Evolutionary conservation across 805 yeast genomes (phyloP).

Genomic region (Dipodascus albidus): DNA sequence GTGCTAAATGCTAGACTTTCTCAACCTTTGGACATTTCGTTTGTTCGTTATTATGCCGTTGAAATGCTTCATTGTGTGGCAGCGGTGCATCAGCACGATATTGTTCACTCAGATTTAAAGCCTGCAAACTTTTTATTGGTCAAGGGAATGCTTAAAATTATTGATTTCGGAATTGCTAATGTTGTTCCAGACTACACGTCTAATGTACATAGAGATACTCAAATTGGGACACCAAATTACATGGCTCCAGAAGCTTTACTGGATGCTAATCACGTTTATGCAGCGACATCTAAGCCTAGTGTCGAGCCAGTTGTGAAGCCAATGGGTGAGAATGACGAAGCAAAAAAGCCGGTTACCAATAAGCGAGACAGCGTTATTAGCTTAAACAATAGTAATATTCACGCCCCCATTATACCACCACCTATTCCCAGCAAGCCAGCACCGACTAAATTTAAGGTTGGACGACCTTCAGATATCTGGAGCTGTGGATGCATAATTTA

Average conservation of each 20-base stretch:
- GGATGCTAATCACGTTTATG: constrained; percentile 34
- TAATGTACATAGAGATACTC: constrained; percentile 79
- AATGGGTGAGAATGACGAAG: background rate
- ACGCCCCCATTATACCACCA: background rate
- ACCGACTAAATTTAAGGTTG: constrained; percentile 56
- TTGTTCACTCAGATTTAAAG: constrained; percentile 73
- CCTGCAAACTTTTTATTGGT: constrained; percentile 49
- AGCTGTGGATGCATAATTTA: constrained; percentile 93
- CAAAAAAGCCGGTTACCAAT: background rate
- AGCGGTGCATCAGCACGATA: constrained; percentile 79
- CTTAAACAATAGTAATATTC: background rate
- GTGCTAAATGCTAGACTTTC: constrained; percentile 50
- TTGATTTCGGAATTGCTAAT: constrained; percentile 88
- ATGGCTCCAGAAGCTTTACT: constrained; percentile 96
- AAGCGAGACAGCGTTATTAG: background rate
- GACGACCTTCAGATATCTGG: constrained; percentile 95
- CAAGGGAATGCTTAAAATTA: constrained; percentile 71
- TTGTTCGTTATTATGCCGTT: constrained; percentile 66
- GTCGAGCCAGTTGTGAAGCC: background rate
- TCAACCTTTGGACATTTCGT: constrained; percentile 50
- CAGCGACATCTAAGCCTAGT: constrained; percentile 4
- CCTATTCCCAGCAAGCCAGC: background rate
- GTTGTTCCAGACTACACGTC: constrained; percentile 88
- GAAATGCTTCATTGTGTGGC: constrained; percentile 74
- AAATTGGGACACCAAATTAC: constrained; percentile 91